Evolutionary conservation across 106 monocot genomes (phyloP).

Genomic region (Dendrobium officinale): DNA sequence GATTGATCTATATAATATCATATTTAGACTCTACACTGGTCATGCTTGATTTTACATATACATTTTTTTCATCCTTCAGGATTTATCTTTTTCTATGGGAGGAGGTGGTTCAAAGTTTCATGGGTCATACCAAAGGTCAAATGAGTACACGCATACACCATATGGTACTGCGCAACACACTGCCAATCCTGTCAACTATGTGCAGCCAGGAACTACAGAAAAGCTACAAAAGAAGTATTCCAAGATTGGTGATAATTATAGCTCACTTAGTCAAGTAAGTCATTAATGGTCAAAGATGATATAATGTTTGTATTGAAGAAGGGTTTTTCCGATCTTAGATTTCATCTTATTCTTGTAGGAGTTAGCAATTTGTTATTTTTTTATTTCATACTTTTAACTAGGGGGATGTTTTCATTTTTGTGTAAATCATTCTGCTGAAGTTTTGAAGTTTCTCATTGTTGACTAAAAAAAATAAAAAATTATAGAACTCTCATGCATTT

Average conservation of each 20-base stretch:
- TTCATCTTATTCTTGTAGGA: neutral
- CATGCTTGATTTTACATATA: neutral
- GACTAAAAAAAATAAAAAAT: neutral
- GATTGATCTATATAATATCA: neutral
- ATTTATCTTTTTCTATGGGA: slow-evolving; percentile 1
- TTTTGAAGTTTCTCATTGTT: neutral
- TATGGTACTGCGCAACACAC: slow-evolving; percentile 19
- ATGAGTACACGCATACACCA: neutral
- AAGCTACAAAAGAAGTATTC: slow-evolving; percentile 43
- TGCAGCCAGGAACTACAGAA: slow-evolving; percentile 12
- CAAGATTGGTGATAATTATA: slow-evolving; percentile 48
- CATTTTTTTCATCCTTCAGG: neutral
- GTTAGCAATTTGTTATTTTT: neutral
- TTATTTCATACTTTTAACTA: neutral
- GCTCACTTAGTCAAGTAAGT: slow-evolving; percentile 39
- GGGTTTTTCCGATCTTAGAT: neutral
- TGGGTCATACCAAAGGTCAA: neutral
- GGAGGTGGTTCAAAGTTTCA: slow-evolving; percentile 5
- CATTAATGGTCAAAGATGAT: neutral
- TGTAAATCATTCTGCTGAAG: neutral
- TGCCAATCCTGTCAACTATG: slow-evolving; percentile 24
- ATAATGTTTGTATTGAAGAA: neutral
- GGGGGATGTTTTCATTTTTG: neutral
- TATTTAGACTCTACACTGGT: neutral
- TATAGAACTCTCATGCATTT: neutral